Evolutionary conservation across 2,329 filamentous ascomycete genomes (phyloP), one percentile per base, ranked within the genome.

Genomic region (Volutella citrinella): DNA sequence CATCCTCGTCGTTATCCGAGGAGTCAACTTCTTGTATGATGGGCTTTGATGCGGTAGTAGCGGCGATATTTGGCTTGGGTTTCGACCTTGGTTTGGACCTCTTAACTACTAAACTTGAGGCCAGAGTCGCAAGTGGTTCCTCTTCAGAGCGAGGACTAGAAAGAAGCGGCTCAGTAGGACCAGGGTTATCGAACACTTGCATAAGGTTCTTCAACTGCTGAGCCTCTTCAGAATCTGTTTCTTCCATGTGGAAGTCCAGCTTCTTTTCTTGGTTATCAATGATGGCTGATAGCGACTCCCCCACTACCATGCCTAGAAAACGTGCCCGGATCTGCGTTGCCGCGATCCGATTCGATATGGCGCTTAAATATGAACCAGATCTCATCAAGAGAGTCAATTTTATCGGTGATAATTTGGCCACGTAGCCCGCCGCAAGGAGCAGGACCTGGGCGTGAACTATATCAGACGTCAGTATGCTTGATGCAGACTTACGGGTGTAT

Each of bases 231-330:
- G 76, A 79, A 27, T 81, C 74, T 55, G 81, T 81, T 39, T 94
- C 89, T 14, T 93, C 84, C 52, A 90, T 76, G 22, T 90, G 82
- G 53, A 98, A 97, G 40, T 85, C 80, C 56, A 98, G 80, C 35
- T 72, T 79, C 37, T 82, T 83, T 8, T 83, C 83, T 17, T 73
- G 74, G 47, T 86, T 84, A 36, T 83, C 75, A 5, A 76, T 65
- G 3, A 95, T 59, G 3, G 65, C 57, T 2, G 80, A 83, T 0
- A 84, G 61, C 1, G 82, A 78, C 46, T 88, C 88, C 5, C 87
- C 93, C 19, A 95, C 80, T 3, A 86, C 71, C 80, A 98, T 94
- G 0, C 93, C 93, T 1, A 98, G 70, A 47, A 95, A 87, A 13
- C 89, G 78, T 12, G 86, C 82, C 45, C 82, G 76, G 7, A 69